A percentile compares a stretch with the other conserved stretches of the same genome.
Evolutionary conservation across 208 protist genomes (phyloP).

Genomic region (Trypanosoma avium): DNA sequence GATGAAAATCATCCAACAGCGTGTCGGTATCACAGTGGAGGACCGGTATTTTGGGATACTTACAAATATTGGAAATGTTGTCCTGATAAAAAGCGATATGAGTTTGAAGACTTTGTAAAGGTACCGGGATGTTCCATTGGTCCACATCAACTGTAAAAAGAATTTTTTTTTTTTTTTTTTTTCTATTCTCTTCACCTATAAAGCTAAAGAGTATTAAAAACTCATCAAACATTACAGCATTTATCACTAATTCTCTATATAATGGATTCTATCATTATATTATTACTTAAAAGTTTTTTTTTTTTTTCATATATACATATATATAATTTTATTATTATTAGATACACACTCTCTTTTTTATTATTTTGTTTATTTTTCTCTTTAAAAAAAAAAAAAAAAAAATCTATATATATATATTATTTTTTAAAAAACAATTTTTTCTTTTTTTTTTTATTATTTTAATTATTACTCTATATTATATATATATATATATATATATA

Average conservation of each 20-base stretch:
- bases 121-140: conserved; percentile 74
- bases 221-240: too few relatives aligned
- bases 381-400: too few relatives aligned
- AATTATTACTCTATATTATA: conserved; percentile 16
- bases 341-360: conserved; percentile 22
- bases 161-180: too few relatives aligned
- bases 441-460: conserved; percentile 22
- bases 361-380: conserved; percentile 17
- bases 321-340: background rate
- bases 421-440: conserved; percentile 10
- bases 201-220: too few relatives aligned
- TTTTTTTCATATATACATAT: background rate
- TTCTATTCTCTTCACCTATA: too few relatives aligned
- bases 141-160: conserved; percentile 57
- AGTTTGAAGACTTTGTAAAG: conserved; percentile 89
- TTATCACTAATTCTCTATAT: too few relatives aligned
- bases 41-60: conserved; percentile 86
- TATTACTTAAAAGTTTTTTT: conserved; percentile 1
- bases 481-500: background rate
- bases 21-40: conserved; percentile 70
- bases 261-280: too few relatives aligned
- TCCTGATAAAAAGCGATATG: conserved; percentile 69
- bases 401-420: background rate
- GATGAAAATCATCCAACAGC: conserved; percentile 60
- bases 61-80: conserved; percentile 92